A percentile compares a stretch with the other conserved stretches of the same genome.
Evolutionary conservation across 352 stramenopile species (phyloP).

Genomic region (Lagenidium giganteum): DNA sequence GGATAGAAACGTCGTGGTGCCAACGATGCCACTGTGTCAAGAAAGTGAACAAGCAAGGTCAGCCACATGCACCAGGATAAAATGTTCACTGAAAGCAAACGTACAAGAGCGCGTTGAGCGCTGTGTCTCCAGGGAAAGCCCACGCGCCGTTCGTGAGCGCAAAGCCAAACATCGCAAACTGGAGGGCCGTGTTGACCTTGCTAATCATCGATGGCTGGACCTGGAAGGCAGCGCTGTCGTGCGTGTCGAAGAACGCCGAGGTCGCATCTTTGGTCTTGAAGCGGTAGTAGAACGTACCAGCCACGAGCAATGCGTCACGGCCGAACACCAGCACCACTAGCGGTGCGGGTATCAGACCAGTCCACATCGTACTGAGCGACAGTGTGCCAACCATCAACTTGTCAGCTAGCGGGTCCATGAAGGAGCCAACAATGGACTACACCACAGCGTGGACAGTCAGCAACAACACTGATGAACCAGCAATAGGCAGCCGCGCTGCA

Average conservation of each 20-base stretch:
- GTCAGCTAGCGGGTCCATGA: slow-evolving; percentile 79
- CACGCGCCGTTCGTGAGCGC: slow-evolving; percentile 70
- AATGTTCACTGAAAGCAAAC: slow-evolving; percentile 12
- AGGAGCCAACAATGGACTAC: slow-evolving; percentile 73
- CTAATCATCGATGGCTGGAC: slow-evolving; percentile 66
- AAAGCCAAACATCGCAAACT: slow-evolving; percentile 69
- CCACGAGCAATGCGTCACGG: slow-evolving; percentile 63
- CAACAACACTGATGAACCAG: no score
- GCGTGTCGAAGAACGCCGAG: slow-evolving; percentile 77
- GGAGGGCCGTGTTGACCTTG: slow-evolving; percentile 79
- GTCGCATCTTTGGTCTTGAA: slow-evolving; percentile 62
- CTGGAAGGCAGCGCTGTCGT: slow-evolving; percentile 62
- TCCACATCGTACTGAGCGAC: slow-evolving; percentile 71
- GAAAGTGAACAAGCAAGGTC: not conserved
- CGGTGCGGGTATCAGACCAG: slow-evolving; percentile 52
- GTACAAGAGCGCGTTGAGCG: slow-evolving; percentile 62
- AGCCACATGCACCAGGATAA: slow-evolving; percentile 3
- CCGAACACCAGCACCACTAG: slow-evolving; percentile 68
- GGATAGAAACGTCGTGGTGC: slow-evolving; percentile 71
- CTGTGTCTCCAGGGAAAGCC: slow-evolving; percentile 52
- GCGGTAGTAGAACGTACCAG: slow-evolving; percentile 75
- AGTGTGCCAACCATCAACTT: slow-evolving; percentile 75
- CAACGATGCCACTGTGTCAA: slow-evolving; percentile 42
- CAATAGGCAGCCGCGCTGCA: no score
- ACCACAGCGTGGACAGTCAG: no score